Base-by-base conservation (phyloP, 345 rosid genomes). In the Cardamine occulta region DNA sequence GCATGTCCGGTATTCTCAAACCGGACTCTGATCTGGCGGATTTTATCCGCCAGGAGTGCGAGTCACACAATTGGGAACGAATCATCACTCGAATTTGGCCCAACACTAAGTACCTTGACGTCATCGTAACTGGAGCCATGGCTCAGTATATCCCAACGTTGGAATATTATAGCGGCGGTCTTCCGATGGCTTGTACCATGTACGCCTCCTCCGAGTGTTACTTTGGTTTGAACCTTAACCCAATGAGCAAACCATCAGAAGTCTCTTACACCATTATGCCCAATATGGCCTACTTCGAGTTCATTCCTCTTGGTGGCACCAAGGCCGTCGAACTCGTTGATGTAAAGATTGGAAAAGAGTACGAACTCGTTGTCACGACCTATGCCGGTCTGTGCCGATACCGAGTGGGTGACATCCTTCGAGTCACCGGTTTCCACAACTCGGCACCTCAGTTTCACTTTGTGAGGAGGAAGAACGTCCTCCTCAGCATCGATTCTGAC, bases 191-290 rank as follows among this genome's bases (percentile, higher is more conserved):
- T 9, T 91, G 97, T 82, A 94, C 98, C 2, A 91, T 91, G 98
- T 94, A 94, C 35, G 98, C 97, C 7, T 94, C 98, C 1, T 94
- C 97, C 0, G 98, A 94, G 78, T 90, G 98, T 72, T 94, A 91
- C 69, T 94, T 94, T 59, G 97, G 97, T 14, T 83, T 94, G 9
- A 94, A 94, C 73, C 86, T 94, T 4, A 88, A 90, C 63, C 98
- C 97, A 52, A 88, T 94, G 93, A 73, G 87, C 79, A 82, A 85
- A 53, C 97, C 98, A 1, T 86, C 92, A 0, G 96, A 94, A 68
- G 98, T 94, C 39, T 86, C 93, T 10, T 94, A 94, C 78, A 90
- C 96, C 4, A 85, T 94, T 67, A 89, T 94, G 93, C 98, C 98
- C 3, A 90, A 88, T 89, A 94, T 94, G 98, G 93, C 90, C 26